Evolutionary conservation across 805 yeast species (phyloP).

Genomic region (Starmerella davenportii): DNA sequence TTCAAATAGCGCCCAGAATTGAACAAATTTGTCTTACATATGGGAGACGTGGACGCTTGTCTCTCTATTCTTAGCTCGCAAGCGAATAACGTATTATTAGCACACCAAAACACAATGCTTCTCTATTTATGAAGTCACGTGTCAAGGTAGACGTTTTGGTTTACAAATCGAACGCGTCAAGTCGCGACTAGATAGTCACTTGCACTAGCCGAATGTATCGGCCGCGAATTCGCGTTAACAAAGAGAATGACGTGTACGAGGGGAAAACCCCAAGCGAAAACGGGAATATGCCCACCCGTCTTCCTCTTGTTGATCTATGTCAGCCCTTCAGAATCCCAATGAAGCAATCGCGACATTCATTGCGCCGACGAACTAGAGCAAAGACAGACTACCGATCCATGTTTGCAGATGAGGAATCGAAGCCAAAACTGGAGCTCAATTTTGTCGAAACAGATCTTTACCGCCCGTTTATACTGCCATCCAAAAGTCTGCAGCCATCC

Average conservation of each 20-base stretch:
- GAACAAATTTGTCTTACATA: too few species aligned
- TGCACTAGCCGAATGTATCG: too few species aligned
- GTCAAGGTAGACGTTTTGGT: too few species aligned
- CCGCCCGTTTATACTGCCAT: slow-evolving; percentile 11
- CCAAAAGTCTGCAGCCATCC: slow-evolving; percentile 8
- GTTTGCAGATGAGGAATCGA: slow-evolving; percentile 3
- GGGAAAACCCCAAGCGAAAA: not conserved
- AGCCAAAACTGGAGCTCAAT: not conserved
- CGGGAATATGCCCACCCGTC: not conserved
- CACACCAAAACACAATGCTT: too few species aligned
- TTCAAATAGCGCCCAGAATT: too few species aligned
- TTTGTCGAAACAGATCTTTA: slow-evolving; percentile 5
- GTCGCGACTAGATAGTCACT: too few species aligned
- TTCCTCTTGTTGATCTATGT: slow-evolving; percentile 6
- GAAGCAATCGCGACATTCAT: slow-evolving; percentile 5
- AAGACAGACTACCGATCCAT: slow-evolving; percentile 6
- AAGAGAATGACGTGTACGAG: not conserved
- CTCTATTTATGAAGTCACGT: too few species aligned
- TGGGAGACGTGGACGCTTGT: too few species aligned
- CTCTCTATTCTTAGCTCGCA: too few species aligned
- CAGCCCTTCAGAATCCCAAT: slow-evolving; percentile 11
- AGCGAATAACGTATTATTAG: too few species aligned
- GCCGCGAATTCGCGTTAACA: not conserved
- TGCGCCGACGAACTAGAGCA: slow-evolving; percentile 6
- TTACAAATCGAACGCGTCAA: too few species aligned